These are phyloP conservation scores for Dendrobium huoshanense DNA, from an alignment of 106 monocot genomes.

Conservation along the genomic window DNA sequence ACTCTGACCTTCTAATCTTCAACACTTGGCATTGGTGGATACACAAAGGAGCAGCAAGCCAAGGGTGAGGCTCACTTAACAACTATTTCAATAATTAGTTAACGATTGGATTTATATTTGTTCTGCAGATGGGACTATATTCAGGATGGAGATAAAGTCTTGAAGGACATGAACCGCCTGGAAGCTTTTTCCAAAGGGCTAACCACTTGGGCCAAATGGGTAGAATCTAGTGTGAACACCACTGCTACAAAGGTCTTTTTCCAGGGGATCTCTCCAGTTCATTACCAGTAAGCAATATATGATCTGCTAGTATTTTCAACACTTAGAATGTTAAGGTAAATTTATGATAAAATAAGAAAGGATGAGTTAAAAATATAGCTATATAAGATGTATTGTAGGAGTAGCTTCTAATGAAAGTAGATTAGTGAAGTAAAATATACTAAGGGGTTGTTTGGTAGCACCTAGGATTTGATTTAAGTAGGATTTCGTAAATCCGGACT, in stretches of 20 bases:
- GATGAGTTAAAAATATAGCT: too few species aligned
- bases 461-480: too few species aligned
- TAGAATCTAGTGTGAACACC: conserved; percentile 59
- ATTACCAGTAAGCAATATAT: conserved; percentile 47
- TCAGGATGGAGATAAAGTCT: conserved; percentile 36
- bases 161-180: conserved; percentile 69
- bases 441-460: too few species aligned
- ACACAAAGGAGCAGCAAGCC: conserved; percentile 18
- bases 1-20: conserved; percentile 49
- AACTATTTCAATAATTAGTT: neutral
- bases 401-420: too few species aligned
- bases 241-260: conserved; percentile 74
- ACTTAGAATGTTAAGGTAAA: too few species aligned
- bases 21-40: conserved; percentile 73
- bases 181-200: conserved; percentile 76
- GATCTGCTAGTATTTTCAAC: too few species aligned
- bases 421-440: too few species aligned
- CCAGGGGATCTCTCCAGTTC: conserved; percentile 79
- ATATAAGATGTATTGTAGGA: too few species aligned
- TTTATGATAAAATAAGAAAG: too few species aligned
- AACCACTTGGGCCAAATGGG: conserved; percentile 81
- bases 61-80: conserved; percentile 11
- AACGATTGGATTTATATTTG: neutral
- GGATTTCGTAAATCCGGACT: too few species aligned
- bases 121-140: conserved; percentile 63